These are phyloP conservation scores for Blastobotrys peoriensis DNA, from an alignment of 805 yeast genomes.

Conservation along the genomic window DNA sequence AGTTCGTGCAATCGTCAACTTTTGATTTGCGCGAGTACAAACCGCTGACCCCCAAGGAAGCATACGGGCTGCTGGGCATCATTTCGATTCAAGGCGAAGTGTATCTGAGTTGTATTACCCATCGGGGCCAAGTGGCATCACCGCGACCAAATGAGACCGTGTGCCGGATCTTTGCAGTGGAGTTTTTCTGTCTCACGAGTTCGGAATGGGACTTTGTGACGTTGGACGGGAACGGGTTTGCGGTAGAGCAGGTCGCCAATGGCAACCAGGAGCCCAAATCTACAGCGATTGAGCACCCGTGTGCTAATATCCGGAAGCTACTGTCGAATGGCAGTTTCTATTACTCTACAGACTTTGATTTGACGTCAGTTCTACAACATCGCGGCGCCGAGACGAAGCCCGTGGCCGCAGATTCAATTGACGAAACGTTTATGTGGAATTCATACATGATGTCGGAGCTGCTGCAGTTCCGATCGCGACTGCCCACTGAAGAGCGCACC, in stretches of 20 bases:
- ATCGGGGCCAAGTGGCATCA: conserved; percentile 68
- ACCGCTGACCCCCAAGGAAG: conserved; percentile 35
- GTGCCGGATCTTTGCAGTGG: conserved; percentile 76
- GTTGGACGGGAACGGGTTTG: conserved; percentile 62
- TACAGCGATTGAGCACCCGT: conserved; percentile 57
- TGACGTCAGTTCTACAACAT: conserved; percentile 79
- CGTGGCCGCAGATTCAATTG: conserved; percentile 42
- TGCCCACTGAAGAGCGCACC: conserved; percentile 54
- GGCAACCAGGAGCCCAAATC: conserved; percentile 8
- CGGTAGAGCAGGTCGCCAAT: conserved; percentile 41
- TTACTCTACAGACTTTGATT: conserved; percentile 85
- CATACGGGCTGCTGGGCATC: conserved; percentile 64
- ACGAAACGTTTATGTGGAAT: conserved; percentile 95
- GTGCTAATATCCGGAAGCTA: conserved; percentile 70
- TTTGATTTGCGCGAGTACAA: conserved; percentile 36
- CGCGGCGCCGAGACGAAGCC: conserved; percentile 13
- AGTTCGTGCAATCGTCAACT: conserved; percentile 36
- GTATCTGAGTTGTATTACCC: conserved; percentile 74
- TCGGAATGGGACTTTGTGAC: conserved; percentile 76
- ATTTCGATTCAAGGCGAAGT: conserved; percentile 62
- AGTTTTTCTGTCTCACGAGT: conserved; percentile 69
- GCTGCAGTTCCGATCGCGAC: conserved; percentile 62
- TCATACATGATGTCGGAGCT: conserved; percentile 82
- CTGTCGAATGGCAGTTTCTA: conserved; percentile 85
- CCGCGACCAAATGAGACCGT: conserved; percentile 79